Evolutionary conservation across 805 yeast species (phyloP), one percentile per base, ranked within the genome.

Genomic region (Blastobotrys chiropterorum): DNA sequence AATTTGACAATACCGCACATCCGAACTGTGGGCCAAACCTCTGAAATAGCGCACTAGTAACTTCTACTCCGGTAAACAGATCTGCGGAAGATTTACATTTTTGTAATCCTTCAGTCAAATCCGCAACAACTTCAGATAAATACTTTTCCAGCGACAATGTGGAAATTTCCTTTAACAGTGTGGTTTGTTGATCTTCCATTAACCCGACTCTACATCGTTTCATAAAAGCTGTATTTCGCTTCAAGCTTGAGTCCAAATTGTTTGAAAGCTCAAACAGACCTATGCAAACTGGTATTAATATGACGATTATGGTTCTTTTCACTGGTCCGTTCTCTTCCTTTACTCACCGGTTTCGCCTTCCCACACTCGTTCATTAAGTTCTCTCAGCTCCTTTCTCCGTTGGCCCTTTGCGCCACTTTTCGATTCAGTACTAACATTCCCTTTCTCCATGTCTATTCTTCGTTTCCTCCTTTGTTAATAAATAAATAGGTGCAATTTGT

Each of bases 181-280:
- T 63, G 1, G 63, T 58, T 51, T 67, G 66, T 40, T 75, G 74
- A 4, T 83, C 90, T 40, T 74, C 75, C 39, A 71, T 76, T 20
- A 89, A 66, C 1, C 82, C 72, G 1, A 77, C 72, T 56, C 82
- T 76, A 48, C 90, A 63, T 59, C 84, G 85, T 63, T 83, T 85
- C 48, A 89, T 82, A 61, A 87, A 86, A 0, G 89, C 85, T 2
- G 88, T 66, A 47, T 90, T 87, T 65, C 84, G 86, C 72, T 90
- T 90, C 57, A 90, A 71, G 52, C 90, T 84, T 0, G 95, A 72
- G 63, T 90, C 96, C 34, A 49, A 56, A 15, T 46, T 52, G 21
- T 39, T 55, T 7, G 46, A 56, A 15, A 40, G 42, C 14, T 46
- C 55, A 31, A 41, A 63, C 44, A 41, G 58, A 61, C 41, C 59